A percentile compares a stretch with the other conserved stretches of the same genome.
Evolutionary conservation across 192 early-diverging fungal species (phyloP).

Genomic region (Coemansia sp.): DNA sequence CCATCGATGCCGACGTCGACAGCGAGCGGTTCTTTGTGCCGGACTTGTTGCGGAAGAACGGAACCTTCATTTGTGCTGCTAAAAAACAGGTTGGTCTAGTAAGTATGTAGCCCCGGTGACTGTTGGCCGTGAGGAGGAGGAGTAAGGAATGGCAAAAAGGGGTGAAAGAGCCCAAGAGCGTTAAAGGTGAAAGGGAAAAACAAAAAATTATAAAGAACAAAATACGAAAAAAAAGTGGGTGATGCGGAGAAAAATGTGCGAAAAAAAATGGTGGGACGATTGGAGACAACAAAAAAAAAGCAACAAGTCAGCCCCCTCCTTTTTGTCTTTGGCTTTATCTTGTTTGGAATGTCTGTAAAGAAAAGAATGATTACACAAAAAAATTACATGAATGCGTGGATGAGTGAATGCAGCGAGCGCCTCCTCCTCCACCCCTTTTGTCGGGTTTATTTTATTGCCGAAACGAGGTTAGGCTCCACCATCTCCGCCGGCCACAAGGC

Average conservation of each 20-base stretch:
- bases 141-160: too few relatives aligned
- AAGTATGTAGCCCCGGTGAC: too few relatives aligned
- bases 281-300: not conserved
- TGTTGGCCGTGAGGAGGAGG: too few relatives aligned
- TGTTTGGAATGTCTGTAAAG: not conserved
- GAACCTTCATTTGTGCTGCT: conserved; percentile 27
- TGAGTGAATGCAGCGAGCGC: conserved; percentile 2
- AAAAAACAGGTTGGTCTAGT: too few relatives aligned
- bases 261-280: not conserved
- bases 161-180: too few relatives aligned
- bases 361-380: not conserved
- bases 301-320: not conserved
- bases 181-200: conserved; percentile 2
- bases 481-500: not conserved
- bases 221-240: conserved; percentile 9
- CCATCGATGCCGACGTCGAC: conserved; percentile 5
- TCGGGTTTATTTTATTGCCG: not conserved
- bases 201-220: conserved; percentile 13
- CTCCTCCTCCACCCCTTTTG: not conserved
- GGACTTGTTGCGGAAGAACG: conserved; percentile 43
- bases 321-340: not conserved
- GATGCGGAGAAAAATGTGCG: not conserved
- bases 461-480: not conserved
- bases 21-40: conserved; percentile 5
- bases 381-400: not conserved